Evolutionary conservation across 345 rosid genomes (phyloP), one percentile per base, ranked within the genome.

Genomic region (Corchorus capsularis): DNA sequence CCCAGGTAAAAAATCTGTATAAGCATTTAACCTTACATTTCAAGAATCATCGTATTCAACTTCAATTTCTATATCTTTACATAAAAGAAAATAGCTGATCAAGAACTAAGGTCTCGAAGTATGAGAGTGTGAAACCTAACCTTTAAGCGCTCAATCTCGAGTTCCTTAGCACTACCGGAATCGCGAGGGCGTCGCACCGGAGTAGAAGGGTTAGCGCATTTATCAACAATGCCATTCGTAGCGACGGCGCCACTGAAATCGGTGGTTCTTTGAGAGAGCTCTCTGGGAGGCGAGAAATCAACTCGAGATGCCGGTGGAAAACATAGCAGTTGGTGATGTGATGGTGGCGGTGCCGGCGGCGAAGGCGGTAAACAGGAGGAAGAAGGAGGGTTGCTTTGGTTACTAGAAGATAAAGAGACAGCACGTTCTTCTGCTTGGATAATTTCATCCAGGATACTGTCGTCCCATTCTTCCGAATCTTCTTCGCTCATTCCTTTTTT

Each of bases 251-350:
- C 63, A 69, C 5, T 49, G 50, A 59, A 68, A 20, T 46, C 70
- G 27, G 76, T 4, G 9, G 80, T 71, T 78, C 90, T 78, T 70
- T 92, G 99, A 37, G 94, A 88, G 75, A 95, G 90, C 77, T 77
- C 82, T 56, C 96, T 87, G 8, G 99, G 98, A 54, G 98, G 98
- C 59, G 98, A 95, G 81, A 83, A 50, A 79, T 67, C 77, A 60
- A 35, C 75, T 11, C 32, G 78, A 60, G 35, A 22, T 47, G 56
- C 81, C 15, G 75, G 32, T 0, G 72, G 59, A 11, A 70, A 82
- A 41, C 74, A 68, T 3, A 61, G 82, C 52, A 37, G 62, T 47
- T 43, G 76, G 37, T 50, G 69, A n/a, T 69, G 69, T 39, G 45
- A 77, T 22, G 49, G 79, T 22, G 49, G 79, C 10, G 22, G 63